Conservation (phyloP, 345 rosid species). For the Rhizophora mangle region DNA sequence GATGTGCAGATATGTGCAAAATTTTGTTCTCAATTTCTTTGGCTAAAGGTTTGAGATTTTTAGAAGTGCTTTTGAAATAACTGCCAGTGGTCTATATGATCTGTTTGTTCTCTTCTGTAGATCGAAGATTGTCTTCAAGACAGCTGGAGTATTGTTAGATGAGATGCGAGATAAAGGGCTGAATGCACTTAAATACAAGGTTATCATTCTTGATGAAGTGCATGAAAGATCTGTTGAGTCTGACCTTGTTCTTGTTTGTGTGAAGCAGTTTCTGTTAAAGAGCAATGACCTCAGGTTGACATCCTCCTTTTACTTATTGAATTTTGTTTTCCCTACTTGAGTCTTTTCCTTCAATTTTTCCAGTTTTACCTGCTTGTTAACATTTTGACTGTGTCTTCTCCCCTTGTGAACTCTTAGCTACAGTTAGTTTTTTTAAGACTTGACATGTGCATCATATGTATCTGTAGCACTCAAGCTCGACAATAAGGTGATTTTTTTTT, state of each 20-base stretch:
- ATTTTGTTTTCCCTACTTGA: background rate
- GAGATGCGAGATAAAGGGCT: slow-evolving; percentile 86
- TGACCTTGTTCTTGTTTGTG: slow-evolving; percentile 82
- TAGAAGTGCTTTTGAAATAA: background rate
- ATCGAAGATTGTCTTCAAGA: slow-evolving; percentile 82
- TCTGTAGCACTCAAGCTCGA: background rate
- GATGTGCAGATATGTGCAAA: background rate
- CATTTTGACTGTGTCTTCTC: too few species aligned
- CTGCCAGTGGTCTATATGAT: background rate
- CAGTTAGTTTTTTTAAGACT: background rate
- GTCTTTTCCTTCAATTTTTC: background rate
- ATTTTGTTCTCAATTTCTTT: background rate
- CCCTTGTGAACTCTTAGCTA: too few species aligned
- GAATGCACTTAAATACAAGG: slow-evolving; percentile 82
- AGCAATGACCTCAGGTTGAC: slow-evolving; percentile 68
- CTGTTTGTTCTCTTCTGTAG: slow-evolving; percentile 38
- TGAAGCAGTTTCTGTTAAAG: slow-evolving; percentile 81
- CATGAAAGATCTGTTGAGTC: slow-evolving; percentile 98
- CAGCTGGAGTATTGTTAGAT: slow-evolving; percentile 92
- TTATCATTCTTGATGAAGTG: slow-evolving; percentile 93
- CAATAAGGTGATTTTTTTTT: slow-evolving; percentile 7
- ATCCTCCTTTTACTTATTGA: slow-evolving; percentile 11
- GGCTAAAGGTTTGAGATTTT: background rate
- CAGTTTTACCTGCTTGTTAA: too few species aligned
- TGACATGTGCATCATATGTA: background rate